Evolutionary conservation across 2,329 filamentous ascomycete genomes (phyloP).

Genomic region (Acrocalymma vagum): DNA sequence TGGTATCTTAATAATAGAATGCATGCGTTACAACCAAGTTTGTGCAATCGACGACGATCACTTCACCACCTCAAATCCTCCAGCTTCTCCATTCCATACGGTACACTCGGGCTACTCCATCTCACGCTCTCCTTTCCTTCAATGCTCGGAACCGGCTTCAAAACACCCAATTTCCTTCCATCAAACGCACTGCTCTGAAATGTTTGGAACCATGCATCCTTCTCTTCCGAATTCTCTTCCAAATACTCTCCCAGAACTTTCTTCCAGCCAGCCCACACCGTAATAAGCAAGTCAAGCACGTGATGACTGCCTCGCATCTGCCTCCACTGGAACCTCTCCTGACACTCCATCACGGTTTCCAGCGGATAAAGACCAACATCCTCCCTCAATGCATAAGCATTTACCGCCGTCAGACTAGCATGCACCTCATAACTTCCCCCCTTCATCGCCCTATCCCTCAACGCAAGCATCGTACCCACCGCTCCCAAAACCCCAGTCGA

Average conservation of each 20-base stretch:
- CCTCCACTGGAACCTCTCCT: slow-evolving; percentile 33
- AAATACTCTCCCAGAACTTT: slow-evolving; percentile 25
- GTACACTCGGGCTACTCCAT: slow-evolving; percentile 21
- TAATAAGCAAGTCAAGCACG: slow-evolving; percentile 38
- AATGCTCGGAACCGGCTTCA: slow-evolving; percentile 32
- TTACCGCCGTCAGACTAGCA: slow-evolving; percentile 37
- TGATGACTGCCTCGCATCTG: slow-evolving; percentile 37
- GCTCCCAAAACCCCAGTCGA: slow-evolving; percentile 35
- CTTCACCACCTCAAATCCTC: slow-evolving; percentile 6
- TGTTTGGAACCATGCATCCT: slow-evolving; percentile 30
- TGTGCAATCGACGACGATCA: background rate
- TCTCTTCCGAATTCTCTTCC: slow-evolving; percentile 20
- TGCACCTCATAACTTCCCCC: slow-evolving; percentile 27
- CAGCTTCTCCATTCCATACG: slow-evolving; percentile 20
- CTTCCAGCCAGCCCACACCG: slow-evolving; percentile 36
- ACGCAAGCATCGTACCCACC: slow-evolving; percentile 30
- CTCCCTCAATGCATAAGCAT: slow-evolving; percentile 37
- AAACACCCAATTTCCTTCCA: slow-evolving; percentile 30
- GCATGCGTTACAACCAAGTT: too few relatives aligned
- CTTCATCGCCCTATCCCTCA: slow-evolving; percentile 29
- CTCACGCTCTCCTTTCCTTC: slow-evolving; percentile 11
- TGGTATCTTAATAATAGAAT: too few relatives aligned
- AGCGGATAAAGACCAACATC: slow-evolving; percentile 46
- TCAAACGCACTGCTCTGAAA: slow-evolving; percentile 28
- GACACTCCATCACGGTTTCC: slow-evolving; percentile 31